Evolutionary conservation across 106 monocot species (phyloP).

Genomic region (Hemerocallis citrina): DNA sequence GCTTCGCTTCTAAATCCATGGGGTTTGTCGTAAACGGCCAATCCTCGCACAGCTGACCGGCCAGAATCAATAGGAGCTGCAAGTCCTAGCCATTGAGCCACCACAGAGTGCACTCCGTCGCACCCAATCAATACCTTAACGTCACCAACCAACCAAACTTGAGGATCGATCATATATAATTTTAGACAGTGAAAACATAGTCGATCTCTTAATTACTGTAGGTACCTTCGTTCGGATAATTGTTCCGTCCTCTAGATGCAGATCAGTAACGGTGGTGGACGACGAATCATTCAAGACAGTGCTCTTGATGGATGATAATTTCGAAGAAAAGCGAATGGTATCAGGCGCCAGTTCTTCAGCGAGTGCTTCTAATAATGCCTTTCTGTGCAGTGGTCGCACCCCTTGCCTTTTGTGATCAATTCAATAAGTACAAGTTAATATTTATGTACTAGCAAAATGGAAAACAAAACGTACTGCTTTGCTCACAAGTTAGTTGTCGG

Average conservation of each 20-base stretch:
- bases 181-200: too few species aligned
- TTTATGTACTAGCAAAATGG: too few species aligned
- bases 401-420: neutral
- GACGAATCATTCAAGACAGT: neutral
- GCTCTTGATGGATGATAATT: too few species aligned
- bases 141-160: too few species aligned
- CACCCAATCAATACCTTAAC: slow-evolving; percentile 21
- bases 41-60: slow-evolving; percentile 10
- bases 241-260: slow-evolving; percentile 5
- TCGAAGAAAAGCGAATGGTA: too few species aligned
- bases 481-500: neutral
- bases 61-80: slow-evolving; percentile 5
- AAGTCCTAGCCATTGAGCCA: slow-evolving; percentile 23
- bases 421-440: too few species aligned
- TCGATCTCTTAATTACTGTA: neutral
- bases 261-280: too few species aligned
- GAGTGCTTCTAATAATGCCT: too few species aligned
- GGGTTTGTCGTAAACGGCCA: slow-evolving; percentile 1
- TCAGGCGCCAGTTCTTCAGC: too few species aligned
- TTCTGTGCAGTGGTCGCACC: too few species aligned
- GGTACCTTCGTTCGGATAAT: slow-evolving; percentile 7
- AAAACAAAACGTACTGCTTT: slow-evolving; percentile 3
- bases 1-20: slow-evolving; percentile 3
- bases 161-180: too few species aligned
- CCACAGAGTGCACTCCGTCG: slow-evolving; percentile 28